Percentiles rank a stretch among this genome's conserved stretches.
phyloP scores from a whole-genome alignment of 2,329 filamentous ascomycete genomes.

The Remersonia thermophila region DNA sequence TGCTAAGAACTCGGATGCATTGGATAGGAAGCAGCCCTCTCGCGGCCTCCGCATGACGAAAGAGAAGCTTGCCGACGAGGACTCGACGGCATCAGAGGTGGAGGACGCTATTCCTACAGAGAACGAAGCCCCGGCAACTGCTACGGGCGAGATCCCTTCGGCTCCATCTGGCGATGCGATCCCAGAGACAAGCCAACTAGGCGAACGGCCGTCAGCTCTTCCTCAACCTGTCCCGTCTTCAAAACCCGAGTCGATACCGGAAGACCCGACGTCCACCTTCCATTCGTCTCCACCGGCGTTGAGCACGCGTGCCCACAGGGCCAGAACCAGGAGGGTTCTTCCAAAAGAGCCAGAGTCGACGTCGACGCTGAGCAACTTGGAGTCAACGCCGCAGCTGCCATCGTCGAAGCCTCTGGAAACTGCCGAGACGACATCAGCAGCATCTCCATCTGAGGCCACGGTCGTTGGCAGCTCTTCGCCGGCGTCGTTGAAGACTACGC shows the following conservation, averaged over 20 bases:
- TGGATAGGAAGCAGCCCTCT: too few relatives aligned
- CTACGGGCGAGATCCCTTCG: background rate
- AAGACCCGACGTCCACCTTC: conserved; percentile 6
- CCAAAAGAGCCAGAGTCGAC: conserved; percentile 15
- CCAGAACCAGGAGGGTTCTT: background rate
- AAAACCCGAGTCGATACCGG: background rate
- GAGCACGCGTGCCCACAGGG: conserved; percentile 11
- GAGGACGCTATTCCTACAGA: conserved; percentile 4
- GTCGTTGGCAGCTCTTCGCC: conserved; percentile 22
- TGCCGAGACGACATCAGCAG: conserved; percentile 19
- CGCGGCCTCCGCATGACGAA: background rate
- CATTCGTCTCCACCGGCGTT: conserved; percentile 18
- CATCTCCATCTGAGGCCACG: conserved; percentile 9
- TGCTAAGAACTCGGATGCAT: background rate
- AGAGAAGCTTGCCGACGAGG: conserved; percentile 6
- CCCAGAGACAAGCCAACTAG: conserved; percentile 22
- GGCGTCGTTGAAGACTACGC: conserved; percentile 19
- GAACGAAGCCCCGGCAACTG: conserved; percentile 4
- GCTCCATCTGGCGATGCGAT: conserved; percentile 15
- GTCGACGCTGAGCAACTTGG: conserved; percentile 30
- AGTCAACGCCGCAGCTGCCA: conserved; percentile 27
- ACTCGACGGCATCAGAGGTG: conserved; percentile 15
- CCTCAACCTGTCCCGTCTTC: background rate
- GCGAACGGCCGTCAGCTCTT: conserved; percentile 1
- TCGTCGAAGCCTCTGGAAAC: conserved; percentile 26